These are phyloP conservation scores for Jatropha podagrica DNA, from an alignment of 441 rosid species.

Conservation along the genomic window DNA sequence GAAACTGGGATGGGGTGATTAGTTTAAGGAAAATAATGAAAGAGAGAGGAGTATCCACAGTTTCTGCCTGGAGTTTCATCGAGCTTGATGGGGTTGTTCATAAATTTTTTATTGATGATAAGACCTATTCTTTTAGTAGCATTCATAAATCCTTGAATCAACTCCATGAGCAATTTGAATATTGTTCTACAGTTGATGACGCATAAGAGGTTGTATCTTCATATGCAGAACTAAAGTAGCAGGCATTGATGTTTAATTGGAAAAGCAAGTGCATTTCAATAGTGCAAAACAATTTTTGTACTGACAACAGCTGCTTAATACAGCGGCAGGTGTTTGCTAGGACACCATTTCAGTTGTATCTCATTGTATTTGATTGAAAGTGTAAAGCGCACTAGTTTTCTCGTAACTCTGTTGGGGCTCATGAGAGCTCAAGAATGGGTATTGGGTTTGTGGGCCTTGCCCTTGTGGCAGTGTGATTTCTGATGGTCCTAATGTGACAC, in stretches of 20 bases:
- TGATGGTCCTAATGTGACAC: no score
- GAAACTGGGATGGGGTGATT: conserved; percentile 36
- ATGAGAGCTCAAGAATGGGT: no score
- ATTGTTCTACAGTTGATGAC: background rate
- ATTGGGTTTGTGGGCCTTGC: no score
- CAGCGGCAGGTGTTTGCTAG: background rate
- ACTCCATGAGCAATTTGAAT: conserved; percentile 24
- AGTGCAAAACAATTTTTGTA: background rate
- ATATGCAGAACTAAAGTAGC: background rate
- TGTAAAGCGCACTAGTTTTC: no score
- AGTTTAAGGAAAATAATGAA: conserved; percentile 30
- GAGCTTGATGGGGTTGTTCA: conserved; percentile 36
- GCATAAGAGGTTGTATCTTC: background rate
- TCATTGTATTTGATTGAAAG: no score
- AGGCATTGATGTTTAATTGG: background rate
- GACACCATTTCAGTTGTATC: background rate
- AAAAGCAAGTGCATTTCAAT: background rate
- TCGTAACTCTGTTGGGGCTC: no score
- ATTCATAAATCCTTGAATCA: conserved; percentile 19
- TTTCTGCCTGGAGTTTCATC: conserved; percentile 33
- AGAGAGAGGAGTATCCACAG: conserved; percentile 23
- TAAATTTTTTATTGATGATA: conserved; percentile 26
- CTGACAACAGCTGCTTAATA: background rate
- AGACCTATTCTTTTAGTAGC: conserved; percentile 14
- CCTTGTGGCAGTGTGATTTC: no score